Evolutionary conservation across 2,329 filamentous ascomycete species (phyloP), one percentile per base, ranked within the genome.

Genomic region (Botrytis squamosa): DNA sequence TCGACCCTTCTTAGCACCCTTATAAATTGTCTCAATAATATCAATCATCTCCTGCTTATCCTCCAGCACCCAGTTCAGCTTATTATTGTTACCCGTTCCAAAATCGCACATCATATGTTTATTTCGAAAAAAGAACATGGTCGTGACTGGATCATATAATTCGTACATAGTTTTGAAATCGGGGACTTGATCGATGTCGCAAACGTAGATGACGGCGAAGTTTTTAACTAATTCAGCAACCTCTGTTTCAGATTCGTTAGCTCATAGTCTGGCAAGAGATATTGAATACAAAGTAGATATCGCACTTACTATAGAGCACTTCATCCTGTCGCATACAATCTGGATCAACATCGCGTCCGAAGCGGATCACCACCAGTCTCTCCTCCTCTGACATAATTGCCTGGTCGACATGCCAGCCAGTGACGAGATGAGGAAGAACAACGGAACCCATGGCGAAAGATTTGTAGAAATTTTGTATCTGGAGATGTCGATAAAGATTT

Each of bases 51-150:
- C 96, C 83, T 98, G 95, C 85, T 99, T 98, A 81, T 99, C 95
- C 84, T 98, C 95, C 71, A 97, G 86, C 66, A 97, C 93, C 91
- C 94, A 97, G 82, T 98, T 98, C 78, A 98, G 86, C 83, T 98
- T 98, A 83, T 99, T 99, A 84, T 99, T 99, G 85, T 99, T 97
- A 77, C 96, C 96, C 2, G 96, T 99, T 65, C 95, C 95, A 79
- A 98, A 94, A 88, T 98, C 95, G 83, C 93, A 94, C 93, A 97
- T 97, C 90, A 98, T 98, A 84, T 98, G 94, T 83, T 99, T 99
- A 83, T 99, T 99, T 75, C 95, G 90, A 86, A 95, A 97, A 87
- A 97, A 97, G 86, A 93, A 97, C 93, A 98, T 98, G 83, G 98
- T 91, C 4, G 96, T 97, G 85, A 95, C 93, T 0, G 94, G 91